A percentile compares a stretch with the other conserved stretches of the same genome.
These are phyloP conservation scores for Ophiognomonia clavigignenti-juglandacearum DNA, from an alignment of 2,329 filamentous ascomycete genomes.

Conservation along the genomic window DNA sequence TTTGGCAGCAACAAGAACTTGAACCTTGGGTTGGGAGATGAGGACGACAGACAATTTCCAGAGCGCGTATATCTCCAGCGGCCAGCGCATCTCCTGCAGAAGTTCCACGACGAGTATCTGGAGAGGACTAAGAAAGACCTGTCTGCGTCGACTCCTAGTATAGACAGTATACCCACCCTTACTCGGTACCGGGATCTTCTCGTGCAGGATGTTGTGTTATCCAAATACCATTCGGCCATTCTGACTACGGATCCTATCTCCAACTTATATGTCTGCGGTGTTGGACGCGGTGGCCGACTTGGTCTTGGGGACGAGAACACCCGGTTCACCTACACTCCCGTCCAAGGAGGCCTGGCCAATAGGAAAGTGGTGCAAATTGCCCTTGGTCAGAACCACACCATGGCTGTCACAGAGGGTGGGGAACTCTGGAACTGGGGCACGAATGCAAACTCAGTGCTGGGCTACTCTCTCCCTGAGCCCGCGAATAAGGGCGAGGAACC, in stretches of 20 bases:
- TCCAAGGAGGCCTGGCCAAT: slow-evolving; percentile 70
- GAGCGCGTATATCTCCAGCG: slow-evolving; percentile 75
- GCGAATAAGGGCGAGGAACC: slow-evolving; percentile 73
- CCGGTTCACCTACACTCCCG: slow-evolving; percentile 77
- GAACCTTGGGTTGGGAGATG: slow-evolving; percentile 88
- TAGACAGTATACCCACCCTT: slow-evolving; percentile 62
- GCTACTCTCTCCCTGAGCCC: slow-evolving; percentile 69
- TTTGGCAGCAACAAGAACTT: slow-evolving; percentile 97
- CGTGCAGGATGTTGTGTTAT: slow-evolving; percentile 79
- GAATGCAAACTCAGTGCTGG: slow-evolving; percentile 80
- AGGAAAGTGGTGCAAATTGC: slow-evolving; percentile 74
- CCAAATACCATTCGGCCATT: slow-evolving; percentile 87
- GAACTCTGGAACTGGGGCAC: slow-evolving; percentile 94
- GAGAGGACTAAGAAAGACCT: slow-evolving; percentile 36
- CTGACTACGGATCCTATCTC: slow-evolving; percentile 81
- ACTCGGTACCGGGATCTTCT: slow-evolving; percentile 67
- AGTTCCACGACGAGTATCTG: slow-evolving; percentile 67
- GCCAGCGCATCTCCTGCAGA: slow-evolving; percentile 69
- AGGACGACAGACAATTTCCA: slow-evolving; percentile 89
- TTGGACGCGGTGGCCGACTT: slow-evolving; percentile 83
- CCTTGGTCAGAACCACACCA: slow-evolving; percentile 84
- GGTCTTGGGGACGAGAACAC: slow-evolving; percentile 89
- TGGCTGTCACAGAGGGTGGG: slow-evolving; percentile 81
- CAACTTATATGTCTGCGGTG: slow-evolving; percentile 89
- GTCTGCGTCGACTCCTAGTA: slow-evolving; percentile 23